Percentiles rank a stretch among this genome's conserved stretches.
phyloP scores from a whole-genome alignment of 495 filamentous ascomycete species.

The Xylaria scruposa region DNA sequence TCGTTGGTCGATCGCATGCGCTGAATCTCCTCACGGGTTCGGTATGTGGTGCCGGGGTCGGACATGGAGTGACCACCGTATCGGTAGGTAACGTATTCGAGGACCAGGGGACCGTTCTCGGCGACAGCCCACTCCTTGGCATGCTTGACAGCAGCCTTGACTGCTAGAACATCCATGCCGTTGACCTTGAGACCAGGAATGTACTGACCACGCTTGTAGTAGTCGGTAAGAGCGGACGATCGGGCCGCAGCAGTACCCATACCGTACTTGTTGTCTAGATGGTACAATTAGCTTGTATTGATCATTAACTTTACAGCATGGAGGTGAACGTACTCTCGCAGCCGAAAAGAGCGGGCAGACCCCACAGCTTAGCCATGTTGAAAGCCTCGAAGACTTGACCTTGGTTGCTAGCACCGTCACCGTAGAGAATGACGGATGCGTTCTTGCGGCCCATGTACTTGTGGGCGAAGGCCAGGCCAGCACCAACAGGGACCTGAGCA shows the following conservation, averaged over 20 bases:
- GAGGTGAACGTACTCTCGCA: conserved; percentile 82
- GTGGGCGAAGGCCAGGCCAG: conserved; percentile 95
- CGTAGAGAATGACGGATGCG: conserved; percentile 88
- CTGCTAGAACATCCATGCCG: conserved; percentile 98
- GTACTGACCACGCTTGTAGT: conserved; percentile 99
- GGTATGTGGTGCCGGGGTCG: conserved; percentile 98
- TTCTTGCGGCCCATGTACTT: conserved; percentile 87
- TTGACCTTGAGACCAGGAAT: conserved; percentile 99
- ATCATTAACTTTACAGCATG: background rate
- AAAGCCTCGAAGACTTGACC: conserved; percentile 99
- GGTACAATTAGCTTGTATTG: conserved; percentile 20
- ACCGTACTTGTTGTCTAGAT: conserved; percentile 97
- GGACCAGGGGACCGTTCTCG: conserved; percentile 89
- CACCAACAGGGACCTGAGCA: conserved; percentile 97
- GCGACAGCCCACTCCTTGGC: conserved; percentile 81
- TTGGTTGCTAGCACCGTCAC: conserved; percentile 98
- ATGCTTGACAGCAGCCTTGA: conserved; percentile 93
- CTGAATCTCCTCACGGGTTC: conserved; percentile 98
- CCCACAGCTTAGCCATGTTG: conserved; percentile 99
- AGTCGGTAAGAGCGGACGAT: conserved; percentile 93
- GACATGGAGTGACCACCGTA: conserved; percentile 99
- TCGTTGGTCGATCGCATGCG: conserved; percentile 98
- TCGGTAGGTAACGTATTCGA: conserved; percentile 99
- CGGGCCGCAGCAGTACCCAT: conserved; percentile 98
- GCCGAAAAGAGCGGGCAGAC: conserved; percentile 90